Conservation (phyloP, 768 basidiomycete species). For the Tricholoma sp. region DNA sequence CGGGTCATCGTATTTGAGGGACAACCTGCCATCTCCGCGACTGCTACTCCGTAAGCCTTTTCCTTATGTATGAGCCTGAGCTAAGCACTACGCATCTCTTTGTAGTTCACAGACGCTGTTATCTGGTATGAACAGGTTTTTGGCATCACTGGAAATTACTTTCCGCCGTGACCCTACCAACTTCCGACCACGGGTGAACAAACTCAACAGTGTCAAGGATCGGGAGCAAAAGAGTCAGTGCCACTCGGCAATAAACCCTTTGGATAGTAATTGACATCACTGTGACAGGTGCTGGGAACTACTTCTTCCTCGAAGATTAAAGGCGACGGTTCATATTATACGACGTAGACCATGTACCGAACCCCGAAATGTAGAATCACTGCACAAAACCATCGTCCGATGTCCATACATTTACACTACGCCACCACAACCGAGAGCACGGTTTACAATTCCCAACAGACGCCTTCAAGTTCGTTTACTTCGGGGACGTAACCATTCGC, state of each 20-base stretch:
- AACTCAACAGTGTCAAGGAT: slow-evolving; percentile 79
- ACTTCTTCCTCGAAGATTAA: slow-evolving; percentile 90
- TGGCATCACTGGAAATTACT: slow-evolving; percentile 93
- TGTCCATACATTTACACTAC: too few relatives aligned
- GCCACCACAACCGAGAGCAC: too few relatives aligned
- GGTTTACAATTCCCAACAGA: too few relatives aligned
- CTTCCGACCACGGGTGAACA: slow-evolving; percentile 86
- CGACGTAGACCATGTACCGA: background rate
- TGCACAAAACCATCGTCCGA: too few relatives aligned
- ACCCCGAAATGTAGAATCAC: background rate
- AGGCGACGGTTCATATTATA: background rate
- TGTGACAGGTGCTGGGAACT: slow-evolving; percentile 67
- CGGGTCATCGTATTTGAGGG: slow-evolving; percentile 93
- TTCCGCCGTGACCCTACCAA: slow-evolving; percentile 98
- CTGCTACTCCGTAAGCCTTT: slow-evolving; percentile 76
- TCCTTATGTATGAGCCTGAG: background rate
- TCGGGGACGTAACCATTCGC: too few relatives aligned
- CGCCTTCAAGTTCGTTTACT: too few relatives aligned
- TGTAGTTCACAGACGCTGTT: slow-evolving; percentile 86
- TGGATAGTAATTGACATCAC: slow-evolving; percentile 1
- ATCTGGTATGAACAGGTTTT: slow-evolving; percentile 97
- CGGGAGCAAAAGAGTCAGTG: slow-evolving; percentile 76
- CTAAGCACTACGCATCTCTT: background rate
- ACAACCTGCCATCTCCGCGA: slow-evolving; percentile 80
- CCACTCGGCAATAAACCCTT: background rate